phyloP scores from a whole-genome alignment of 2,329 filamentous ascomycete species.

The Colletotrichum coccodes region DNA sequence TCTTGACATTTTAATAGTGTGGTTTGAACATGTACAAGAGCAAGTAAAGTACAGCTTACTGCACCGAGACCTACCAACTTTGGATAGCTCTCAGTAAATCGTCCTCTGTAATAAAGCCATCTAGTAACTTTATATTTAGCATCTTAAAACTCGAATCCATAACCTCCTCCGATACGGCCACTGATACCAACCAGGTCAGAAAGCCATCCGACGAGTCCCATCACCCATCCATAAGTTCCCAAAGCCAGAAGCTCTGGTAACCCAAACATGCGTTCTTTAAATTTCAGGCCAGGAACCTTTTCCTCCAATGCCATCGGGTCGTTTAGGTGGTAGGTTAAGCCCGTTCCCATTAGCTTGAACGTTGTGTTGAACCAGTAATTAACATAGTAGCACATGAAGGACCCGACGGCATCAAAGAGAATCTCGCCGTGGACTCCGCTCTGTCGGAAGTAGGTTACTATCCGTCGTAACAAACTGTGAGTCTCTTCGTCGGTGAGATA shows the following conservation, averaged over 20 bases:
- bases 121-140: too few species aligned
- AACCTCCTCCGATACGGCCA: not conserved
- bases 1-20: too few species aligned
- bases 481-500: constrained; percentile 41
- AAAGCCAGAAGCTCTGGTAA: not conserved
- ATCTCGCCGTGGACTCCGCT: constrained; percentile 36
- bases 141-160: constrained; percentile 4
- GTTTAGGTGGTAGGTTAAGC: constrained; percentile 1
- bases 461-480: constrained; percentile 35
- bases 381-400: not conserved
- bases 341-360: constrained; percentile 13
- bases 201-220: not conserved
- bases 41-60: too few species aligned
- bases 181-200: not conserved
- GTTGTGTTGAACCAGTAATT: not conserved
- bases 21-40: too few species aligned
- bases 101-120: too few species aligned
- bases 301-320: not conserved
- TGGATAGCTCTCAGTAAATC: too few species aligned
- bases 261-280: not conserved
- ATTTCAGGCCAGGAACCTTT: not conserved
- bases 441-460: constrained; percentile 37
- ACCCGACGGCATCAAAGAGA: constrained; percentile 8
- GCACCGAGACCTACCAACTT: too few species aligned
- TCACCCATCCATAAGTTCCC: not conserved